phyloP scores from a whole-genome alignment of 495 filamentous ascomycete genomes.

The Aspergillus funiculosus region DNA sequence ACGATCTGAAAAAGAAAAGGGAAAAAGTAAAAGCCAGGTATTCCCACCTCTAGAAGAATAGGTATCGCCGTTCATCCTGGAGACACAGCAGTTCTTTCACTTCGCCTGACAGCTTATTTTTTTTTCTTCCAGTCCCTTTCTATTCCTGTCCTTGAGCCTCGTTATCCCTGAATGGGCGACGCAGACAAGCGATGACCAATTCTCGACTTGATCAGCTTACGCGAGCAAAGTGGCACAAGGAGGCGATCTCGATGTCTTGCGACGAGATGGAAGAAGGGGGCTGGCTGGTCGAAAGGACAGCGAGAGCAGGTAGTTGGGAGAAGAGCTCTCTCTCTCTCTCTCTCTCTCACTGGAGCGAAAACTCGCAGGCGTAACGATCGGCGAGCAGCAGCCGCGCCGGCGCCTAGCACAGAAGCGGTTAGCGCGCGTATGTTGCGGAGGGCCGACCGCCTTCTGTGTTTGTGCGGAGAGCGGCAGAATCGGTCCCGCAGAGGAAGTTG shows the following conservation, averaged over 20 bases:
- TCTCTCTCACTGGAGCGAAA: constrained; percentile 16
- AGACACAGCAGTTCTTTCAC: constrained; percentile 16
- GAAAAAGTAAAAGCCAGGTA: neutral
- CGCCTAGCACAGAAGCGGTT: constrained; percentile 14
- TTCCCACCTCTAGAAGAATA: constrained; percentile 75
- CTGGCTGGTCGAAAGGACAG: constrained; percentile 1
- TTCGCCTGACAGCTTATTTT: constrained; percentile 5
- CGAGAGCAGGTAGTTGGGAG: constrained; percentile 5
- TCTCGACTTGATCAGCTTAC: neutral
- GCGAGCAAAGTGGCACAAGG: too few relatives aligned
- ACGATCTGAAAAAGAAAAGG: neutral
- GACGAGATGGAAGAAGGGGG: constrained; percentile 1
- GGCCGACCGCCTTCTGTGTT: constrained; percentile 27
- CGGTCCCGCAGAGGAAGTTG: neutral
- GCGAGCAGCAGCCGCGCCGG: constrained; percentile 9
- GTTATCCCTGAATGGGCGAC: constrained; percentile 1
- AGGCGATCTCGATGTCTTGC: neutral
- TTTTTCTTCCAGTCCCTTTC: neutral
- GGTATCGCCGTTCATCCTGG: constrained; percentile 80
- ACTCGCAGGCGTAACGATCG: constrained; percentile 23
- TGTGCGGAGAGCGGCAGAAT: constrained; percentile 22
- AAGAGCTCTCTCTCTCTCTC: constrained; percentile 13
- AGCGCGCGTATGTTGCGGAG: constrained; percentile 8
- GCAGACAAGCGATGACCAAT: neutral
- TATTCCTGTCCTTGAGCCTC: too few relatives aligned